phyloP scores from a whole-genome alignment of 2,329 filamentous ascomycete genomes.

The Stagonosporopsis tanaceti region DNA sequence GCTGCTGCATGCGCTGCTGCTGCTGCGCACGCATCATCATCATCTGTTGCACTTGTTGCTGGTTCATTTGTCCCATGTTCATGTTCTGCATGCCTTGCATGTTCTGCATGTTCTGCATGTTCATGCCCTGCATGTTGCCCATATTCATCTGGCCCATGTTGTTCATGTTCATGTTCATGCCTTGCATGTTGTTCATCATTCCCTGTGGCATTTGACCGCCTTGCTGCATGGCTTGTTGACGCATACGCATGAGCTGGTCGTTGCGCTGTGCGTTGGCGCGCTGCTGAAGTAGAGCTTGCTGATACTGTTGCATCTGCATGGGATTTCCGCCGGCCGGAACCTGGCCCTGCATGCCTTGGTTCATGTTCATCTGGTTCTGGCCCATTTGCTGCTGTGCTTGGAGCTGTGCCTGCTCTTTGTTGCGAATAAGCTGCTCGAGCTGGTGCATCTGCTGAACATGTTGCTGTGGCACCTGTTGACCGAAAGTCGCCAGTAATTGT shows the following conservation, averaged over 20 bases:
- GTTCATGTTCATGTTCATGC: conserved; percentile 35
- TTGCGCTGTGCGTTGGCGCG: conserved; percentile 44
- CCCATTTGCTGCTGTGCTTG: conserved; percentile 28
- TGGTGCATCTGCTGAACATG: conserved; percentile 38
- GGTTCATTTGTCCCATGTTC: conserved; percentile 38
- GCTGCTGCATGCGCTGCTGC: conserved; percentile 35
- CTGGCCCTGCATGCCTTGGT: conserved; percentile 36
- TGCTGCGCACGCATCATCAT: conserved; percentile 46
- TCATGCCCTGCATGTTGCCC: conserved; percentile 23
- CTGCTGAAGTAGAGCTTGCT: conserved; percentile 46
- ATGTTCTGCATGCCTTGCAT: conserved; percentile 35
- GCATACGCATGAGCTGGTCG: conserved; percentile 45
- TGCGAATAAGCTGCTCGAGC: conserved; percentile 38
- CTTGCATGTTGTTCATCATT: conserved; percentile 47
- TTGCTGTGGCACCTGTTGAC: conserved; percentile 36
- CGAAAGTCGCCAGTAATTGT: conserved; percentile 35
- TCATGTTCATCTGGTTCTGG: conserved; percentile 31
- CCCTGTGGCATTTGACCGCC: conserved; percentile 37
- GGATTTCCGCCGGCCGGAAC: conserved; percentile 34
- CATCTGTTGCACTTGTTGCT: conserved; percentile 46
- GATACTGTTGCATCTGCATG: conserved; percentile 46
- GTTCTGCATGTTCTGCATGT: conserved; percentile 18
- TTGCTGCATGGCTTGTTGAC: conserved; percentile 43
- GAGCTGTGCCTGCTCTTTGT: conserved; percentile 26
- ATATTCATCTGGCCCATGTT: conserved; percentile 33